phyloP scores from a whole-genome alignment of 495 filamentous ascomycete genomes.

The Arthonia radiata region DNA sequence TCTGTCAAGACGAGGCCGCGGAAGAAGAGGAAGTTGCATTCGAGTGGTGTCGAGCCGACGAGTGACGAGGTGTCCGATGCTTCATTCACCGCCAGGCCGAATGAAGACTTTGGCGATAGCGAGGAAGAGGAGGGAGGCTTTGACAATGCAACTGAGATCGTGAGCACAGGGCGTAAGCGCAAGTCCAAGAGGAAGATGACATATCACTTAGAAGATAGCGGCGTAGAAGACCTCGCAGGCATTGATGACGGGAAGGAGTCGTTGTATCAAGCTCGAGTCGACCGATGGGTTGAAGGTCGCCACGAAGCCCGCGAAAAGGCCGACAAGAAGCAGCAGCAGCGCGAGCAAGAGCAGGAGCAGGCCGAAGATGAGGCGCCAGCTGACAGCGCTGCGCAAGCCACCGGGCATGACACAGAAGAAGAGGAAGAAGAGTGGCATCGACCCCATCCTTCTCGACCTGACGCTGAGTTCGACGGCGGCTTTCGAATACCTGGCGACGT shows the following conservation, averaged over 20 bases:
- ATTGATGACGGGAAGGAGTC: conserved; percentile 83
- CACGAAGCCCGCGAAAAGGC: conserved; percentile 35
- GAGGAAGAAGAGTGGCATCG: conserved; percentile 54
- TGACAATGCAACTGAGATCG: conserved; percentile 7
- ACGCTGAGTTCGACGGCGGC: conserved; percentile 45
- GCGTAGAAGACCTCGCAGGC: conserved; percentile 48
- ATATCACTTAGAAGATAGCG: too few species aligned
- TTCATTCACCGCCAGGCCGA: conserved; percentile 9
- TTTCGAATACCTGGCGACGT: conserved; percentile 76
- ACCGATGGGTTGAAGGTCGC: conserved; percentile 46
- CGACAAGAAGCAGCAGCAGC: conserved; percentile 3
- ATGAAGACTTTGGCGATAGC: conserved; percentile 12
- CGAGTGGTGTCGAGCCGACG: conserved; percentile 12
- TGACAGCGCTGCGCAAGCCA: conserved; percentile 3
- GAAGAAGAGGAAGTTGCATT: conserved; percentile 10
- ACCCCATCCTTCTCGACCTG: conserved; percentile 56
- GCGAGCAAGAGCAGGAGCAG: conserved; percentile 3
- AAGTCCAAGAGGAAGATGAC: conserved; percentile 20
- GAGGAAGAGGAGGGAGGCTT: conserved; percentile 17
- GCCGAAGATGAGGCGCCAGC: conserved; percentile 3
- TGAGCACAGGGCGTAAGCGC: conserved; percentile 1
- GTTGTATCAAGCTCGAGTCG: conserved; percentile 53
- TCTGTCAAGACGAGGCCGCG: conserved; percentile 8
- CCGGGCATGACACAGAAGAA: conserved; percentile 8
- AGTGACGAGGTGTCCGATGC: conserved; percentile 6